A percentile compares a stretch with the other conserved stretches of the same genome.
Conservation (phyloP, 1,284 basidiomycete species). For the Leccinum angustisporum region DNA sequence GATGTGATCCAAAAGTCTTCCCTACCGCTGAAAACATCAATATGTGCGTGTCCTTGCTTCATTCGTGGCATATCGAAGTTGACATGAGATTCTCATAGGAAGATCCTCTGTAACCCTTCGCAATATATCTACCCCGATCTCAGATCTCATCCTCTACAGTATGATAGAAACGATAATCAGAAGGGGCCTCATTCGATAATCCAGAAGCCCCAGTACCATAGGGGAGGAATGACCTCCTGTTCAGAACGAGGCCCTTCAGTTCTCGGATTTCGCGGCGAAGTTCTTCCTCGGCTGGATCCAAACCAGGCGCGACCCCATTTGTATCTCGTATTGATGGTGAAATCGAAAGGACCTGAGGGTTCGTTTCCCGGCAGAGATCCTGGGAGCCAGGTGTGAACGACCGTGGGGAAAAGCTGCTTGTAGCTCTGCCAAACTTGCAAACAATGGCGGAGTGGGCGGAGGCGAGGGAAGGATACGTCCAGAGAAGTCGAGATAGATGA, state of each 20-base stretch:
- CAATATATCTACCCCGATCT: not conserved
- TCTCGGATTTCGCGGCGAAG: slow-evolving; percentile 51
- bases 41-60: slow-evolving; percentile 35
- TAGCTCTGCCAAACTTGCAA: slow-evolving; percentile 48
- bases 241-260: slow-evolving; percentile 55
- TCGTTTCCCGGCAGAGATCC: slow-evolving; percentile 39
- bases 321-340: slow-evolving; percentile 37
- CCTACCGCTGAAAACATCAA: slow-evolving; percentile 68
- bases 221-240: slow-evolving; percentile 38
- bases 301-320: slow-evolving; percentile 5
- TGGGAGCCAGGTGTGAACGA: slow-evolving; percentile 20
- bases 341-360: slow-evolving; percentile 48
- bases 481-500: slow-evolving; percentile 39
- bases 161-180: not conserved
- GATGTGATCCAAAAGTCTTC: slow-evolving; percentile 67
- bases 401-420: slow-evolving; percentile 40
- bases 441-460: slow-evolving; percentile 43
- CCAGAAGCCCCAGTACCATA: not conserved
- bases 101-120: not conserved
- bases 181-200: slow-evolving; percentile 5
- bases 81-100: slow-evolving; percentile 1
- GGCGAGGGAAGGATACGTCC: slow-evolving; percentile 36
- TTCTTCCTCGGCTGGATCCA: slow-evolving; percentile 40
- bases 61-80: not conserved
- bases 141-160: not conserved